Base-by-base conservation (phyloP, 257 asterid species). In the Scutellaria galericulata region DNA sequence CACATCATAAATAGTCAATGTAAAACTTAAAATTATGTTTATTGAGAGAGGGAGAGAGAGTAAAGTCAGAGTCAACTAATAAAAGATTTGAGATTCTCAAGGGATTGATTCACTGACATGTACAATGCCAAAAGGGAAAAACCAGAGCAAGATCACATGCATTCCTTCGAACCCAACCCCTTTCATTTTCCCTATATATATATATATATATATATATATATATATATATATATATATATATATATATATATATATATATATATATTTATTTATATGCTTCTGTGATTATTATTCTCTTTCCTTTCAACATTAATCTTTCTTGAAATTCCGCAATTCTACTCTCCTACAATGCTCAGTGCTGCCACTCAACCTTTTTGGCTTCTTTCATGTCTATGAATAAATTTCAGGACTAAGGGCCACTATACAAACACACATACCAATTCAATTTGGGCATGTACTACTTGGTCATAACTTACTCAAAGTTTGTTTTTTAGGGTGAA, bases 61-160 rank as follows among this genome's bases (percentile, higher is more conserved):
- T 24, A 24, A 24, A 24, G 60, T 58, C 75, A 71, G 46, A 14
- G 60, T 70, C 66, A 58, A 11, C 31, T 35, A 31, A 5, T 6
- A 47, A 71, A 52, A 24, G 69, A 50, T 48, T 39, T 51, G 64
- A 41, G 56, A 73, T 51, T 73, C 64, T 62, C 77, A 51, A 73
- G 48, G 64, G 67, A 61, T 60, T 60, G 72, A 73, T 73, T 73
- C 78, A 73, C 72, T 73, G 66, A 64, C 59, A 54, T 2, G 72
- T 44, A 64, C 58, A 64, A 64, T 24, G 72, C 78, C 78, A 73
- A 73, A 64, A 7, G 54, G 67, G 56, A 50, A 31, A 73, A 64
- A 73, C 59, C 71, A 54, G 18, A 45, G n/a, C 14, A 54, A 54
- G 3, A 53, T 73, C 72, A 64, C 78, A 42, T 73, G 78, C 45